These are phyloP conservation scores for Nematodospora anomalae DNA, from an alignment of 1,139 yeast genomes.

Conservation along the genomic window DNA sequence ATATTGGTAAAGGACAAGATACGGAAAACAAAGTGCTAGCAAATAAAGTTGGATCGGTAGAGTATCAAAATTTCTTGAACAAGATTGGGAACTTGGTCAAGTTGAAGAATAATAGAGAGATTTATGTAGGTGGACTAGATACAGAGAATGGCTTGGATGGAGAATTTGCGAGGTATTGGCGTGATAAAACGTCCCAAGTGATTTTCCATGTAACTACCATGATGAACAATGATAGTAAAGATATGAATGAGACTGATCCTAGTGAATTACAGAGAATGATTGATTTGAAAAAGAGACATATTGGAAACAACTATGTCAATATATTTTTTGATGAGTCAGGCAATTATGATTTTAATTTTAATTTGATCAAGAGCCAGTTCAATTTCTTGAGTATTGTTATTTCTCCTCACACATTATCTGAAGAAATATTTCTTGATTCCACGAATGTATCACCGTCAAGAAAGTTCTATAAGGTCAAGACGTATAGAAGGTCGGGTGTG, in stretches of 20 bases:
- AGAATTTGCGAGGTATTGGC: constrained; percentile 71
- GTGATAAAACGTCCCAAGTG: constrained; percentile 67
- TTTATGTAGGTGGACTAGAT: constrained; percentile 81
- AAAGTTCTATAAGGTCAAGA: constrained; percentile 57
- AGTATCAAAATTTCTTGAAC: constrained; percentile 59
- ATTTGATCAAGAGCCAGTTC: constrained; percentile 73
- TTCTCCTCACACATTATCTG: constrained; percentile 52
- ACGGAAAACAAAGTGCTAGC: constrained; percentile 64
- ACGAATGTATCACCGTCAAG: not conserved
- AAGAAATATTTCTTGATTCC: constrained; percentile 5
- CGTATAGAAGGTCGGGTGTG: constrained; percentile 64
- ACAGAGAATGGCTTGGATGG: constrained; percentile 72
- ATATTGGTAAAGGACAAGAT: constrained; percentile 67
- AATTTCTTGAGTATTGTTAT: constrained; percentile 80
- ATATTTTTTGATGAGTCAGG: constrained; percentile 76
- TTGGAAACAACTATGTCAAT: constrained; percentile 83
- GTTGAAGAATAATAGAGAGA: constrained; percentile 52
- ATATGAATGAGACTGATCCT: constrained; percentile 13
- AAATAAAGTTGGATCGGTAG: constrained; percentile 64
- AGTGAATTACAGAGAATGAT: constrained; percentile 11
- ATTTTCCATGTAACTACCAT: constrained; percentile 78
- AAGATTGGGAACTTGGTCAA: constrained; percentile 59
- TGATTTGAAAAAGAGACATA: constrained; percentile 74
- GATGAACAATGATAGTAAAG: constrained; percentile 62
- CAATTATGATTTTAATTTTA: constrained; percentile 59